Percentiles rank a stretch among this genome's conserved stretches.
phyloP scores from a whole-genome alignment of 108 stramenopile genomes.

The Skeletonema costatum region DNA sequence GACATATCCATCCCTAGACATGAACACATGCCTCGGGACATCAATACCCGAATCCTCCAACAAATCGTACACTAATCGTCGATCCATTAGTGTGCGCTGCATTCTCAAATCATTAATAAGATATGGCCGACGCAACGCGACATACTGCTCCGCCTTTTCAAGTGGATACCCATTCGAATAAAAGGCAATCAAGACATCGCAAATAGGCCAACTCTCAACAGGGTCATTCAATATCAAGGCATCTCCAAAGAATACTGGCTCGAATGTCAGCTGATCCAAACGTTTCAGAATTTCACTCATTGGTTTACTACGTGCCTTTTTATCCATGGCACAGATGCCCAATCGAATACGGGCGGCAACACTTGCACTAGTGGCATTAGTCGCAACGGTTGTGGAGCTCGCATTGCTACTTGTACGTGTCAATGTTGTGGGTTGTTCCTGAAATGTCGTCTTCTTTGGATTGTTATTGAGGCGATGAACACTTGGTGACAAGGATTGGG shows the following conservation, averaged over 20 bases:
- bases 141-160: conserved; percentile 93
- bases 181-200: conserved; percentile 96
- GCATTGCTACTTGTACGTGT: conserved; percentile 31
- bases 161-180: conserved; percentile 88
- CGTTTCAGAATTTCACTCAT: conserved; percentile 97
- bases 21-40: conserved; percentile 91
- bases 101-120: conserved; percentile 92
- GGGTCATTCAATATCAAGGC: conserved; percentile 84
- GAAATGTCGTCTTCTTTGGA: conserved; percentile 22
- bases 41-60: conserved; percentile 91
- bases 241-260: conserved; percentile 95
- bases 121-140: conserved; percentile 86
- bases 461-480: conserved; percentile 1
- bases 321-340: conserved; percentile 98
- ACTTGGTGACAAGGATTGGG: neutral
- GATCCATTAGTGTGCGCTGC: conserved; percentile 89
- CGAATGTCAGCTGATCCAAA: conserved; percentile 74
- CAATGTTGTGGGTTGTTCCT: conserved; percentile 11
- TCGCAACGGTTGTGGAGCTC: conserved; percentile 14
- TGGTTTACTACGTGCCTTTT: conserved; percentile 93
- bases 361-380: conserved; percentile 1
- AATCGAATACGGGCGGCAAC: conserved; percentile 69
- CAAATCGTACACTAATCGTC: conserved; percentile 91
- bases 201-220: conserved; percentile 93
- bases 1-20: conserved; percentile 85